Percentiles rank a stretch among this genome's conserved stretches.
Evolutionary conservation across 768 basidiomycete genomes (phyloP).

Genomic region (Xanthoconium stramineum): DNA sequence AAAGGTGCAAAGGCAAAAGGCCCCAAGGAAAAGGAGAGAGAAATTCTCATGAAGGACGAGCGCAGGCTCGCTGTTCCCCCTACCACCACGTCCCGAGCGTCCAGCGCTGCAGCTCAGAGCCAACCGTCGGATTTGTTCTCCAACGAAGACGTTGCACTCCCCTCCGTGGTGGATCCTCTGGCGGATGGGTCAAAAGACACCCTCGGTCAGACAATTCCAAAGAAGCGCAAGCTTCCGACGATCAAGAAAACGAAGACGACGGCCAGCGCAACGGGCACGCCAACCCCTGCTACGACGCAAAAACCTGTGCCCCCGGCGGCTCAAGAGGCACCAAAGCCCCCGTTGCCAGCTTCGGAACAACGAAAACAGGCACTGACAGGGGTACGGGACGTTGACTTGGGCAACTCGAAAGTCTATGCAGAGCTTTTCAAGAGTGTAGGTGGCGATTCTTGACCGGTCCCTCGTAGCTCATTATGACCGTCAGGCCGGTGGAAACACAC

Average conservation of each 20-base stretch:
- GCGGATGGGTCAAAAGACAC: conserved; percentile 22
- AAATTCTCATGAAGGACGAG: conserved; percentile 42
- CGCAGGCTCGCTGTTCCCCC: conserved; percentile 29
- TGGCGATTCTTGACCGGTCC: conserved; percentile 1
- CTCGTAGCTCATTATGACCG: background rate
- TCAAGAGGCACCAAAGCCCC: conserved; percentile 27
- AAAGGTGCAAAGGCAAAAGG: conserved; percentile 30
- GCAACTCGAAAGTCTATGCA: conserved; percentile 60
- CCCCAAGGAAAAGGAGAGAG: conserved; percentile 28
- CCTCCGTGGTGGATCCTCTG: conserved; percentile 6
- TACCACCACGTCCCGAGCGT: conserved; percentile 20
- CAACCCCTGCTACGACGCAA: conserved; percentile 24
- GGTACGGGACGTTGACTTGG: conserved; percentile 59
- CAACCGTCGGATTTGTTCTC: conserved; percentile 26
- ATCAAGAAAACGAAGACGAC: conserved; percentile 64
- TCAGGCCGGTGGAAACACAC: conserved; percentile 43
- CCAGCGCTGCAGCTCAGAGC: conserved; percentile 33
- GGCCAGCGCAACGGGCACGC: conserved; percentile 16
- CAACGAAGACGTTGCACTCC: conserved; percentile 29
- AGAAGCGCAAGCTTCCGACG: conserved; percentile 64
- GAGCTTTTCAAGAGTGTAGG: conserved; percentile 58
- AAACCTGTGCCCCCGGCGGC: conserved; percentile 13
- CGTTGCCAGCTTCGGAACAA: conserved; percentile 26
- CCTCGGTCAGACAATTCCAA: conserved; percentile 33
- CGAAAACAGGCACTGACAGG: conserved; percentile 44